Conservation (phyloP, 495 filamentous ascomycete species). For the Annulohypoxylon bovei region DNA sequence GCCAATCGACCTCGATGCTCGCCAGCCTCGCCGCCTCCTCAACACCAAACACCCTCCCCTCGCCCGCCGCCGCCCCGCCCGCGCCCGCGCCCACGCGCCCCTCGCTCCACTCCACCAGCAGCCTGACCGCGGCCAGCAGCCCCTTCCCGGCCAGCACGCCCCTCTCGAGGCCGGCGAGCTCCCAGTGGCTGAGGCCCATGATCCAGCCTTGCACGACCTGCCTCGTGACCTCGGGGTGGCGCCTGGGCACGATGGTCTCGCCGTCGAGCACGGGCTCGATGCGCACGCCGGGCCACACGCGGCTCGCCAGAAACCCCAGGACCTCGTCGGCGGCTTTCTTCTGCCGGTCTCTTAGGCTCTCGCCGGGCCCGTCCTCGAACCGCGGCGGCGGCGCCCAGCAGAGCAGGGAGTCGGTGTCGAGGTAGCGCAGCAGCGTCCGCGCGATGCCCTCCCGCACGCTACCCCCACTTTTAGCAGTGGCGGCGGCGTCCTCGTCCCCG, state of each 20-base stretch:
- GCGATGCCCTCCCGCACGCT: constrained; percentile 67
- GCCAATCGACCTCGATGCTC: constrained; percentile 88
- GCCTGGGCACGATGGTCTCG: constrained; percentile 73
- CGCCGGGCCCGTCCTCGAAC: constrained; percentile 50
- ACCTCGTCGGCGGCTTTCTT: constrained; percentile 70
- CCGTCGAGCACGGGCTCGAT: constrained; percentile 79
- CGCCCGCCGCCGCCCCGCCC: constrained; percentile 39
- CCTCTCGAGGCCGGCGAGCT: constrained; percentile 87
- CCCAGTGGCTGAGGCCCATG: constrained; percentile 72
- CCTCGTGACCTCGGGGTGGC: constrained; percentile 75
- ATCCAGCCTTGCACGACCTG: constrained; percentile 85
- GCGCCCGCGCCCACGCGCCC: constrained; percentile 58
- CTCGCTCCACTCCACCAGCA: constrained; percentile 90
- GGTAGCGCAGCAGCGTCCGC: constrained; percentile 77
- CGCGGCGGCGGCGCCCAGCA: constrained; percentile 78
- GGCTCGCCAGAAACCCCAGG: constrained; percentile 71
- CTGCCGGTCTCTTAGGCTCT: constrained; percentile 78
- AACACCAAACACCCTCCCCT: constrained; percentile 61
- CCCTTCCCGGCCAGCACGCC: constrained; percentile 87
- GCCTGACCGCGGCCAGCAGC: constrained; percentile 75
- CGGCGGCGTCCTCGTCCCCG: constrained; percentile 63
- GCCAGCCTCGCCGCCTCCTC: constrained; percentile 80
- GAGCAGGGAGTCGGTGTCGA: constrained; percentile 92
- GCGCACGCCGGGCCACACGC: constrained; percentile 86
- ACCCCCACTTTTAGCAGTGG: constrained; percentile 38